Evolutionary conservation across 169 alveolate species (phyloP), one percentile per base, ranked within the genome.

Genomic region (Plasmodium vivax): DNA sequence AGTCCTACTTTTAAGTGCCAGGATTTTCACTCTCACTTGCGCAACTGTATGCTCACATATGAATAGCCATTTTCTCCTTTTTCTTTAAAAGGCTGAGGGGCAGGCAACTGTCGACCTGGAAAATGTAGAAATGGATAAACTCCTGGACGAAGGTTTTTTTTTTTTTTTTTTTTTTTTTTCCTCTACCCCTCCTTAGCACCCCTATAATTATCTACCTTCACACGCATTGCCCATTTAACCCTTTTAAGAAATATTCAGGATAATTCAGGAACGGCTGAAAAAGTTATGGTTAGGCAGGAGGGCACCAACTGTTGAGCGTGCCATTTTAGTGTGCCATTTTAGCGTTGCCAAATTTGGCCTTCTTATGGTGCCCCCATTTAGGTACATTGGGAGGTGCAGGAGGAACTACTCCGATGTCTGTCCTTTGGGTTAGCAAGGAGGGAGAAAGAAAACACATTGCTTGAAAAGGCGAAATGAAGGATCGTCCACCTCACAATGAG

Each of bases 311-410:
- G 38, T 30, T 23, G 38, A 68, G 38, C 5, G 38, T 4, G 23
- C 1, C 38, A 12, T 7, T 8, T 36, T 34, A 23, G 45, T 1
- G n/a, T 38, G 12, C 74, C 23, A 4, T 27, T 68, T 27, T 4
- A 19, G 38, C 5, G n/a, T 38, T 43, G 16, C 14, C 19, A 19
- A 51, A 19, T 81, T 27, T 81, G 62, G 41, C 77, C 43, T 83
- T 83, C 72, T 58, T 34, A 34, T 54, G 62, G 38, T 54, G 41
- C 34, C 71, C 56, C 30, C 32, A 41, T 47, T 72, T 85, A 87
- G 93, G 93, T 87, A 87, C 82, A 87, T 87, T 87, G 93, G 93
- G 8, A 87, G 68, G 45, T 87, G 93, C 47, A 75, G 93, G 43
- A 87, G 93, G 47, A 88, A 87, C 30, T 87, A 87, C 45, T 75